Evolutionary conservation across 106 monocot species (phyloP).

Genomic region (Iris macrosiphon): DNA sequence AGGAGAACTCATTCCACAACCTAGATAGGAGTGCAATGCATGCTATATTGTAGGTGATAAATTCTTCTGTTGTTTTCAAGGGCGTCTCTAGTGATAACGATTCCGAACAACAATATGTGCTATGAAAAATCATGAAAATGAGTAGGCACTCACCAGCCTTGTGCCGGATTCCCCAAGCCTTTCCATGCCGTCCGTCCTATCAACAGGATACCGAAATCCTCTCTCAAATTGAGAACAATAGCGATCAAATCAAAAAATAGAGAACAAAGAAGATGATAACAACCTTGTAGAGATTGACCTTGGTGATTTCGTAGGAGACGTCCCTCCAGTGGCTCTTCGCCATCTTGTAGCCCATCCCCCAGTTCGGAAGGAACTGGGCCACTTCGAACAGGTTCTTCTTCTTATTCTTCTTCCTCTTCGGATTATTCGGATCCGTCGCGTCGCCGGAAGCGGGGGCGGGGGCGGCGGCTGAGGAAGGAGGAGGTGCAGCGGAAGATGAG

Average conservation of each 20-base stretch:
- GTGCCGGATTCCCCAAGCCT: conserved; percentile 88
- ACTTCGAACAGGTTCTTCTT: conserved; percentile 98
- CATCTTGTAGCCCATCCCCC: conserved; percentile 88
- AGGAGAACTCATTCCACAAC: no score
- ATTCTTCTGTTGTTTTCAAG: no score
- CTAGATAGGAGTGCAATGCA: no score
- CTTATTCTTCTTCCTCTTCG: conserved; percentile 66
- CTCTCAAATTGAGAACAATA: background rate
- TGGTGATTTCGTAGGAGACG: conserved; percentile 85
- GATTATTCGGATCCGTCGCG: no score
- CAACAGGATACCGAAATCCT: background rate
- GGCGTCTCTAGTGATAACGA: no score
- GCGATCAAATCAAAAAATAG: conserved; percentile 1
- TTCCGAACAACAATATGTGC: no score
- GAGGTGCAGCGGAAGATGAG: conserved; percentile 7
- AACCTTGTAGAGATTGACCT: conserved; percentile 98
- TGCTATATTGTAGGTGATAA: no score
- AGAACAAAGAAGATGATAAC: background rate
- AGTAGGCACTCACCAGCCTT: conserved; percentile 83
- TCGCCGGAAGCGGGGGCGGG: conserved; percentile 1
- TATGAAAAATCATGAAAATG: no score
- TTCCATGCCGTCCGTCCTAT: conserved; percentile 88
- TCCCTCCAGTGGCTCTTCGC: conserved; percentile 88
- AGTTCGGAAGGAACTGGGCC: conserved; percentile 82
- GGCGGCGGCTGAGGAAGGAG: conserved; percentile 7